phyloP scores from a whole-genome alignment of 139 green algal genomes.

The Haematococcus lacustris region DNA sequence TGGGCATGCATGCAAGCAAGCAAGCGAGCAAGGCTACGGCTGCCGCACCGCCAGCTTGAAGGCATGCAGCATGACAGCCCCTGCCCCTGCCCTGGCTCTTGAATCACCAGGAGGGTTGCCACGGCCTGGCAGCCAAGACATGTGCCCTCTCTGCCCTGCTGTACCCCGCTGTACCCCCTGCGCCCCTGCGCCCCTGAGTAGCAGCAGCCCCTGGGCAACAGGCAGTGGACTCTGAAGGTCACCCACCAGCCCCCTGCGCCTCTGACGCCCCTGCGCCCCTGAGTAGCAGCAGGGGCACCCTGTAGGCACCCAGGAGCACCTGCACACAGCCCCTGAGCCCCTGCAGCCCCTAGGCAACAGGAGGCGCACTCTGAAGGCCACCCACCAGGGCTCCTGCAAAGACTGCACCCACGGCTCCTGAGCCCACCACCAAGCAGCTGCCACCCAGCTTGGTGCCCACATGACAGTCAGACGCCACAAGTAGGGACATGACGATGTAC shows the following conservation, averaged over 20 bases:
- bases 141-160: background rate
- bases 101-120: too few species aligned
- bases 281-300: too few species aligned
- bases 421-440: constrained; percentile 13
- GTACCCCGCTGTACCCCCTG: background rate
- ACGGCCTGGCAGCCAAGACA: background rate
- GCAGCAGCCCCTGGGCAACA: too few species aligned
- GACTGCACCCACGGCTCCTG: background rate
- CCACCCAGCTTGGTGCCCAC: constrained; percentile 9
- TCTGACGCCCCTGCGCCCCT: background rate
- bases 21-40: too few species aligned
- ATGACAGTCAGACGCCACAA: constrained; percentile 11
- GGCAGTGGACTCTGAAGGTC: too few species aligned
- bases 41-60: too few species aligned
- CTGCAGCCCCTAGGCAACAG: background rate
- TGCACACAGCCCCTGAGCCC: too few species aligned
- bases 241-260: too few species aligned
- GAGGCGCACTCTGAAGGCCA: background rate
- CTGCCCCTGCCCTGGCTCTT: too few species aligned
- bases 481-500: constrained; percentile 6
- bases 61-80: too few species aligned
- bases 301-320: background rate
- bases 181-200: background rate
- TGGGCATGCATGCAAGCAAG: too few species aligned
- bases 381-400: background rate